Evolutionary conservation across 805 yeast species (phyloP).

Genomic region (Candida koratica): DNA sequence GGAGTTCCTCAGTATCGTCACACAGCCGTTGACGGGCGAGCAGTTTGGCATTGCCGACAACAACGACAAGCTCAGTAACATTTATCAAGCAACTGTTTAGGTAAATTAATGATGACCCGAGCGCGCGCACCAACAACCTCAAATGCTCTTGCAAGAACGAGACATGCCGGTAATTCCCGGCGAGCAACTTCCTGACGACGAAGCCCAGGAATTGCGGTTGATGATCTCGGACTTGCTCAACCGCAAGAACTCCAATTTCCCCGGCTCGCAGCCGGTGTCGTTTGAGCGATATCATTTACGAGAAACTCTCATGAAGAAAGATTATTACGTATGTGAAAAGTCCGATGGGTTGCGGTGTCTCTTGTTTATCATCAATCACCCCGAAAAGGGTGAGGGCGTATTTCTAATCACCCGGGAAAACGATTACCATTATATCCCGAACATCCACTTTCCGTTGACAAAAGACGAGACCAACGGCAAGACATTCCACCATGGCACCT

Average conservation of each 20-base stretch:
- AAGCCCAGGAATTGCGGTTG: conserved; percentile 60
- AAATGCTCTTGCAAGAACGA: conserved; percentile 41
- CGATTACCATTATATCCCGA: conserved; percentile 76
- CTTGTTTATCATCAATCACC: conserved; percentile 61
- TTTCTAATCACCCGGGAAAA: conserved; percentile 86
- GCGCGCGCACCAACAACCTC: conserved; percentile 9
- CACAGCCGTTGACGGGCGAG: conserved; percentile 29
- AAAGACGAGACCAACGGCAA: conserved; percentile 42
- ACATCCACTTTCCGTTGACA: conserved; percentile 75
- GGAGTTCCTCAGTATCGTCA: conserved; percentile 21
- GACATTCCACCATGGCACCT: conserved; percentile 77
- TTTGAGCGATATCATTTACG: conserved; percentile 71
- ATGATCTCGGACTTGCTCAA: conserved; percentile 64
- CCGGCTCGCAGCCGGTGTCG: conserved; percentile 95
- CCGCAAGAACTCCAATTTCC: conserved; percentile 57
- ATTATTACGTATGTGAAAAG: conserved; percentile 93
- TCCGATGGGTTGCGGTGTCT: conserved; percentile 89
- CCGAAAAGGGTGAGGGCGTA: conserved; percentile 79
- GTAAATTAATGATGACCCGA: background rate
- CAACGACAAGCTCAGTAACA: conserved; percentile 20
- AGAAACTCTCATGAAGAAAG: conserved; percentile 60
- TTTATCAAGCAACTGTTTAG: conserved; percentile 5
- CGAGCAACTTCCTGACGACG: conserved; percentile 64
- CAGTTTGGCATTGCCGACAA: conserved; percentile 28
- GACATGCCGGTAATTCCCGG: conserved; percentile 88